Conservation (phyloP, 345 rosid species). For the Melaleuca alternifolia region DNA sequence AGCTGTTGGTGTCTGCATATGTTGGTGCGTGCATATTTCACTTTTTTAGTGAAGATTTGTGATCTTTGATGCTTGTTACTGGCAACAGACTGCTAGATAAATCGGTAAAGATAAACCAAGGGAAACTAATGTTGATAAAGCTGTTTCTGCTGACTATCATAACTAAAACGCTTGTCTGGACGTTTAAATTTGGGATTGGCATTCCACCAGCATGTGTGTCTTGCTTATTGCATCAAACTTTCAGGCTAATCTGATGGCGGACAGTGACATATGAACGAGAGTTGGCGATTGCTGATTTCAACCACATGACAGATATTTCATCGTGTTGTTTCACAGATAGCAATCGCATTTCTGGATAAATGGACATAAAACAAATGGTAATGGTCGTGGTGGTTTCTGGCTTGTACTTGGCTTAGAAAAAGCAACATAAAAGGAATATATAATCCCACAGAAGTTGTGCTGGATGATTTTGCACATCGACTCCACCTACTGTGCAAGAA, state of each 20-base stretch:
- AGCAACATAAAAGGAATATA: no score
- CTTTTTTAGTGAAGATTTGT: neutral
- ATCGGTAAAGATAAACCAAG: neutral
- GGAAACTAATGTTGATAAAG: neutral
- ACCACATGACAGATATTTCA: neutral
- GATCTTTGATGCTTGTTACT: neutral
- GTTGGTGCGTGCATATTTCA: neutral
- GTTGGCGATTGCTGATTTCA: neutral
- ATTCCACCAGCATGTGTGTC: neutral
- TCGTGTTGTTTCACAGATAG: neutral
- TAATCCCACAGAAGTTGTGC: no score
- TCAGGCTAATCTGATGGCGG: neutral
- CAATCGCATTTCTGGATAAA: neutral
- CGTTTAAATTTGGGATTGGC: neutral
- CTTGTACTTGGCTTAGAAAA: neutral
- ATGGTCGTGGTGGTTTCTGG: neutral
- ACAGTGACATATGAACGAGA: neutral
- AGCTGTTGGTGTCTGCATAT: neutral
- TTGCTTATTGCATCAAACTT: neutral
- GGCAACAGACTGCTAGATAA: neutral
- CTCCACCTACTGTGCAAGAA: no score
- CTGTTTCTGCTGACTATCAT: neutral
- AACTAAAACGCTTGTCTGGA: neutral
- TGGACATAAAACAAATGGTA: neutral
- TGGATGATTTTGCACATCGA: no score